A percentile compares a stretch with the other conserved stretches of the same genome.
phyloP scores from a whole-genome alignment of 345 rosid species.

The Zanthoxylum bungeanum region DNA sequence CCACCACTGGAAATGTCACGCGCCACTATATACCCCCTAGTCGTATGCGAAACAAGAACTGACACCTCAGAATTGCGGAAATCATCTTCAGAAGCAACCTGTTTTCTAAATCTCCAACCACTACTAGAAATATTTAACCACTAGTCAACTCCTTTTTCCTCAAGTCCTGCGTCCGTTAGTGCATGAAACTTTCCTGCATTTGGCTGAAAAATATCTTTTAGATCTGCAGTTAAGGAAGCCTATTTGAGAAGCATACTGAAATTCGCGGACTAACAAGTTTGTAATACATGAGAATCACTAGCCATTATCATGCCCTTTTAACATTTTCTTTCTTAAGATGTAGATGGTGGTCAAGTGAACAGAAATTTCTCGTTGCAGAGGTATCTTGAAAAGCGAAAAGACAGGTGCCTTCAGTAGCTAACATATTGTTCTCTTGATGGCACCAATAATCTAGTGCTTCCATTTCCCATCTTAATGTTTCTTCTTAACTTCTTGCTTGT shows the following conservation, averaged over 20 bases:
- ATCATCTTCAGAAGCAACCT: neutral
- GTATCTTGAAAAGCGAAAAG: constrained; percentile 73
- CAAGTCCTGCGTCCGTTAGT: neutral
- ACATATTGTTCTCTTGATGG: constrained; percentile 1
- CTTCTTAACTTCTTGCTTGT: neutral
- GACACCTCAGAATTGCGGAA: neutral
- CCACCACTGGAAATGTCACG: neutral
- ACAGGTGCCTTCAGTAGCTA: constrained; percentile 47
- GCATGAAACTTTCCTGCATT: neutral
- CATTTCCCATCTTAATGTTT: neutral
- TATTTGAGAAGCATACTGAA: constrained; percentile 2
- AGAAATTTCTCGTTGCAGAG: constrained; percentile 66
- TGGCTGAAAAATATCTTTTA: neutral
- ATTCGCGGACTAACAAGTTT: neutral
- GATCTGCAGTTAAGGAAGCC: neutral
- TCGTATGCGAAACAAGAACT: neutral
- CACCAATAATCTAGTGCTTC: neutral
- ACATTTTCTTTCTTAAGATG: constrained; percentile 40
- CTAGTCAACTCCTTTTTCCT: neutral
- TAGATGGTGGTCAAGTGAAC: constrained; percentile 67
- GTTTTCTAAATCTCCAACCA: neutral
- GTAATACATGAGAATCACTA: neutral
- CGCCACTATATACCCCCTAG: neutral
- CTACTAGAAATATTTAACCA: neutral
- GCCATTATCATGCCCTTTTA: constrained; percentile 1